Percentiles rank a stretch among this genome's conserved stretches.
phyloP scores from a whole-genome alignment of 1,284 basidiomycete species.

The Melampsora larici-populina region DNA sequence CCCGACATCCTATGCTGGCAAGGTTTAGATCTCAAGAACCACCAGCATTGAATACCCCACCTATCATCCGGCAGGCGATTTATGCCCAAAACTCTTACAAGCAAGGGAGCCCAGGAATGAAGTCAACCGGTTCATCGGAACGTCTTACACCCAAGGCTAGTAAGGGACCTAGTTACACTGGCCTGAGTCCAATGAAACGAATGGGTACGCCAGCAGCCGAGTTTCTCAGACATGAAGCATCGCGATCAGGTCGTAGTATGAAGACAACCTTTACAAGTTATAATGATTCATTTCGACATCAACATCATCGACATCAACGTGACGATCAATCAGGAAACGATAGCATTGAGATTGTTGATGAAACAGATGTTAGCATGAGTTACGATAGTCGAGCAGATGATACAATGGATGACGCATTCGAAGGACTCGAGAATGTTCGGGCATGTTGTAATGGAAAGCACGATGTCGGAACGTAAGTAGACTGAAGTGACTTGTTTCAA shows the following conservation, averaged over 20 bases:
- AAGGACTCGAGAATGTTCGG: conserved; percentile 85
- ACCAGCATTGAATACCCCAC: conserved; percentile 68
- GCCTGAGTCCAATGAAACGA: conserved; percentile 22
- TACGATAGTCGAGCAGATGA: conserved; percentile 58
- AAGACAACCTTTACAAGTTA: conserved; percentile 45
- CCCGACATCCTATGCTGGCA: conserved; percentile 67
- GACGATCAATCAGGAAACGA: conserved; percentile 63
- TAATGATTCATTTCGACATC: conserved; percentile 48
- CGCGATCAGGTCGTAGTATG: not conserved
- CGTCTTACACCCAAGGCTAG: conserved; percentile 38
- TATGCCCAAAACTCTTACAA: conserved; percentile 10
- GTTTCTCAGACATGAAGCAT: conserved; percentile 9
- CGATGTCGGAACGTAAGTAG: conserved; percentile 56
- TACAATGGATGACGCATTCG: conserved; percentile 75
- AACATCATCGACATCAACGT: conserved; percentile 35
- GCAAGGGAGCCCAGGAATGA: conserved; percentile 9
- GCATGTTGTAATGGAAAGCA: conserved; percentile 93
- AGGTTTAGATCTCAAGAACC: conserved; percentile 57
- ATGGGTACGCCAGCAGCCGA: conserved; percentile 18
- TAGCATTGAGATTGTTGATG: conserved; percentile 60
- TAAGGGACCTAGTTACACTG: conserved; percentile 45
- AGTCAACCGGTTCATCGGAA: conserved; percentile 26
- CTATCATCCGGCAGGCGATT: conserved; percentile 45
- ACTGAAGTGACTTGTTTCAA: conserved; percentile 20
- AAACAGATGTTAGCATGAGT: conserved; percentile 51